phyloP scores from a whole-genome alignment of 805 yeast genomes.

The Pichia sporocuriosa region DNA sequence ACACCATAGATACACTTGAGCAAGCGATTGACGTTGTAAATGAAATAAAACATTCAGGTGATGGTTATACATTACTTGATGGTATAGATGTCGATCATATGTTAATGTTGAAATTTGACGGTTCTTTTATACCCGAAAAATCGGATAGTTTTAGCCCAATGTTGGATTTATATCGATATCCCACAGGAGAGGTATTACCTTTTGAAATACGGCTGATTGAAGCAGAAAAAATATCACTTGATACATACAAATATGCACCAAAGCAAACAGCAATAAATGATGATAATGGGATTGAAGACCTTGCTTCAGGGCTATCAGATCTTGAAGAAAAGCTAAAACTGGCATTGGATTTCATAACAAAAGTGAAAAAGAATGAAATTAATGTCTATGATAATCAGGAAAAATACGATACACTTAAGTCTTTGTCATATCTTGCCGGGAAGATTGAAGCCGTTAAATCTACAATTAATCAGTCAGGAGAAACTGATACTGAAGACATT shows the following conservation, averaged over 20 bases:
- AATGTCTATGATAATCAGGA: not conserved
- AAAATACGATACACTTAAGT: slow-evolving; percentile 9
- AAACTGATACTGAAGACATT: not conserved
- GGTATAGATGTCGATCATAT: not conserved
- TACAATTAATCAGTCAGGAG: not conserved
- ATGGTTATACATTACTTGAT: not conserved
- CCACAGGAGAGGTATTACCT: too few species aligned
- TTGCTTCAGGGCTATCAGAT: slow-evolving; percentile 1
- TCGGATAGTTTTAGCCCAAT: not conserved
- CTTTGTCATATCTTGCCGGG: slow-evolving; percentile 12
- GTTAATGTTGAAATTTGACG: not conserved
- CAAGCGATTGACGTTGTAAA: too few species aligned
- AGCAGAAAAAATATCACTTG: not conserved
- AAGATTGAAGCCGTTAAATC: not conserved
- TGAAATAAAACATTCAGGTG: too few species aligned
- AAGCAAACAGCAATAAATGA: not conserved
- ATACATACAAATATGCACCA: slow-evolving; percentile 2
- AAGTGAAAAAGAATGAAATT: slow-evolving; percentile 7
- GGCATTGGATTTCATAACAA: slow-evolving; percentile 13
- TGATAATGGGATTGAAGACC: not conserved
- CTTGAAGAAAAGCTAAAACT: slow-evolving; percentile 6
- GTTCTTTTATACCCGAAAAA: not conserved
- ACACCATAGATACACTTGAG: too few species aligned
- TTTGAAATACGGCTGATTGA: not conserved
- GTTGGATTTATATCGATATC: too few species aligned